Base-by-base conservation (phyloP, 2,329 filamentous ascomycete species). In the Colletotrichum caudatum region DNA sequence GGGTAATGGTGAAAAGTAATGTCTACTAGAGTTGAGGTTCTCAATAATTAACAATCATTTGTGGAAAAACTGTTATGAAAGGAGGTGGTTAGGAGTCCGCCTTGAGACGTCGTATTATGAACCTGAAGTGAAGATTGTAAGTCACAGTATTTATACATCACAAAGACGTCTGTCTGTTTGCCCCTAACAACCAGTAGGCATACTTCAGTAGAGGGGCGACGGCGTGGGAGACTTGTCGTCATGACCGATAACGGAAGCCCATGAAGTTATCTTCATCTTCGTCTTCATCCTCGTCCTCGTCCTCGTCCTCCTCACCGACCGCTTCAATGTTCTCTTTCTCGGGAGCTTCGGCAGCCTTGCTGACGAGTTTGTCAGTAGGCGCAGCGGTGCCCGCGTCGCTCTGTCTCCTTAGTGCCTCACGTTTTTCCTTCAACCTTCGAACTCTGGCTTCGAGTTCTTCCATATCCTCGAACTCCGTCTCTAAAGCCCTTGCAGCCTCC, bases 391-490 rank as follows among this genome's bases (percentile, higher is more conserved):
- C 80, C 64, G 77, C 77, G 20, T 76, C 76, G 14, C 79, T 76
- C 71, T 84, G 76, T 76, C 83, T 76, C 57, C 89, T 85, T 73
- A 95, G 78, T 66, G 90, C 89, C 77, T 95, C 93, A 58, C 93
- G 85, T 79, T 89, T 90, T 77, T 93, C 90, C 78, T 93, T 92
- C 65, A 95, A 80, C 72, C 85, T 86, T 71, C 86, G 85, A 16
- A 95, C 91, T 8, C 93, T 88, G 63, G 89, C 88, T 79, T 95
- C 93, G 57, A 95, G 85, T 77, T 91, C 89, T 78, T 93, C 91
- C 93, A 95, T 95, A 78, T 94, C 91, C 69, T 94, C 93, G 75
- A 95, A 92, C 79, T 95, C 93, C 51, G 91, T 89, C 80, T 94
- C 92, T 68, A 95, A 81, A 39, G 91, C 90, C 29, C 91, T 86